phyloP scores from a whole-genome alignment of 1,284 basidiomycete genomes.

The Heterobasidion irregulare region DNA sequence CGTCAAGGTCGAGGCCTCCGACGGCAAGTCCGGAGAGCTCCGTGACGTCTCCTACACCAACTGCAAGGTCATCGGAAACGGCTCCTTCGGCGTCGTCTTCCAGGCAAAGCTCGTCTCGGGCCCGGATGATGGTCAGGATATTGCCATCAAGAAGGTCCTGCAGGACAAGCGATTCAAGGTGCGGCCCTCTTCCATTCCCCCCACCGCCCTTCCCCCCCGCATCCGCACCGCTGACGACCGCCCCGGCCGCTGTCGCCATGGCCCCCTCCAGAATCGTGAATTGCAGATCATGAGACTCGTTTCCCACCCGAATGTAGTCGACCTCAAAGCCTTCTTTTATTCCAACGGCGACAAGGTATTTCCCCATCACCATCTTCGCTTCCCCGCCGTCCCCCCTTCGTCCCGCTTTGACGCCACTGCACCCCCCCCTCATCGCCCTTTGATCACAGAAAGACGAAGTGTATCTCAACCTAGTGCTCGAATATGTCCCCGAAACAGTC shows the following conservation, averaged over 20 bases:
- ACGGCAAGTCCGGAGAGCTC: constrained; percentile 89
- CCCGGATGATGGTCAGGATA: constrained; percentile 68
- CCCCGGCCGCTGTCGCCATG: too few relatives aligned
- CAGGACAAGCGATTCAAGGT: constrained; percentile 99
- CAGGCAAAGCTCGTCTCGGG: constrained; percentile 70
- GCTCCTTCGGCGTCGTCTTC: constrained; percentile 98
- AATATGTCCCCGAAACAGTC: constrained; percentile 99
- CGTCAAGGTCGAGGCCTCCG: constrained; percentile 90
- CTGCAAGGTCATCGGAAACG: constrained; percentile 98
- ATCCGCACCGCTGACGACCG: too few relatives aligned
- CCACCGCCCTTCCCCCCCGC: constrained; percentile 2
- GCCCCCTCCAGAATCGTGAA: constrained; percentile 80
- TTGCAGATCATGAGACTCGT: constrained; percentile 99
- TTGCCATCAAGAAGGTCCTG: constrained; percentile 99
- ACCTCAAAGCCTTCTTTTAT: constrained; percentile 98
- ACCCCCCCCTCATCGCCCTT: background rate
- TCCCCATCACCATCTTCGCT: constrained; percentile 5
- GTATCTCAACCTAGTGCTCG: constrained; percentile 97
- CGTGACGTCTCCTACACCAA: constrained; percentile 91
- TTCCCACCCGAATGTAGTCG: constrained; percentile 96
- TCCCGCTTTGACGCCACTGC: background rate
- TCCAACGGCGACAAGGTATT: constrained; percentile 97
- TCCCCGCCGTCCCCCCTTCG: background rate
- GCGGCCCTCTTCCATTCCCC: constrained; percentile 18
- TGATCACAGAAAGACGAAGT: constrained; percentile 91